Evolutionary conservation across 306 rosid genomes (phyloP).

Genomic region (Acacia acuminata): DNA sequence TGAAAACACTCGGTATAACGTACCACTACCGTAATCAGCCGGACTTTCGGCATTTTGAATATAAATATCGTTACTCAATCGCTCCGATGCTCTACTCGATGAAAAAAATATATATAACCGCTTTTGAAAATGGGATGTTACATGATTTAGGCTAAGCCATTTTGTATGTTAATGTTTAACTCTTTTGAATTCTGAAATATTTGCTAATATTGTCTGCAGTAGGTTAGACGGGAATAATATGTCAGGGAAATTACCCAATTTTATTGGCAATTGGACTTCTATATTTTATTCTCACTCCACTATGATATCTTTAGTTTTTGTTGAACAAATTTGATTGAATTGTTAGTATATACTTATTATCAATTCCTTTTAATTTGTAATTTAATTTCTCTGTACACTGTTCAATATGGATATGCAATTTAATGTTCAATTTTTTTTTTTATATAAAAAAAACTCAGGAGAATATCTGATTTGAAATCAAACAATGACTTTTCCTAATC

Average conservation of each 20-base stretch:
- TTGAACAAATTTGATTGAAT: conserved; percentile 41
- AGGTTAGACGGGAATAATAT: background rate
- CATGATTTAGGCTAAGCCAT: background rate
- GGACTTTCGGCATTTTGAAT: too few relatives aligned
- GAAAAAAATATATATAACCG: too few relatives aligned
- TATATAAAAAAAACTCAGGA: too few relatives aligned
- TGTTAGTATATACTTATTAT: conserved; percentile 48
- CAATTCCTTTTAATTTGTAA: background rate
- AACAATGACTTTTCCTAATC: conserved; percentile 39
- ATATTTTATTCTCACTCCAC: background rate
- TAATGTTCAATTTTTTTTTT: background rate
- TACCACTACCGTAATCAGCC: too few relatives aligned
- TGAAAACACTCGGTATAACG: too few relatives aligned
- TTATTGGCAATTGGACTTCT: conserved; percentile 74
- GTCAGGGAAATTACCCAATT: conserved; percentile 18
- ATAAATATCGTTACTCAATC: too few relatives aligned
- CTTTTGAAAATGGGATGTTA: too few relatives aligned
- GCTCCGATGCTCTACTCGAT: too few relatives aligned
- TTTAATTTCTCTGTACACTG: background rate
- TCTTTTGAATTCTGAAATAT: conserved; percentile 12
- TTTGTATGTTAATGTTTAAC: background rate
- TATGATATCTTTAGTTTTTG: background rate
- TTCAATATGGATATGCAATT: background rate
- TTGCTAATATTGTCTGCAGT: background rate
- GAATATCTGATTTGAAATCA: conserved; percentile 9